These are phyloP conservation scores for Aspergillus terreus DNA, from an alignment of 2,329 filamentous ascomycete genomes.

Conservation along the genomic window DNA sequence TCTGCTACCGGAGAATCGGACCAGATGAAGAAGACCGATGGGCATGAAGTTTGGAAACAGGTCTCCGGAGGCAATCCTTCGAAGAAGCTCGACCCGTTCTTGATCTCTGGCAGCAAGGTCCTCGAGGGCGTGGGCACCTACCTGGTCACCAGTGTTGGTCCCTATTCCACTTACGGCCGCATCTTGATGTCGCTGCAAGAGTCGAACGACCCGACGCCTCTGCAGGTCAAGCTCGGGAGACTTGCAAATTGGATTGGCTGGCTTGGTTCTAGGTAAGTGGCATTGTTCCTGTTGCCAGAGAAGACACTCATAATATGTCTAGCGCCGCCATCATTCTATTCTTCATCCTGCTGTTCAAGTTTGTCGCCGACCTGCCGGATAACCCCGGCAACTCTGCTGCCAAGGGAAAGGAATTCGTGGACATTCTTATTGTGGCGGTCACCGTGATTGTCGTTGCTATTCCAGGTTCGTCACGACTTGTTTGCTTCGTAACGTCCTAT, in stretches of 20 bases:
- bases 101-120: conserved; percentile 78
- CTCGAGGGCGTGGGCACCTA: conserved; percentile 75
- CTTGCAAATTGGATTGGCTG: conserved; percentile 76
- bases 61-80: conserved; percentile 51
- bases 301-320: conserved; percentile 8
- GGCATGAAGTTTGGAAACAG: conserved; percentile 56
- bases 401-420: conserved; percentile 75
- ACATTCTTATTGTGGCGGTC: conserved; percentile 73
- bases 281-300: too few relatives aligned
- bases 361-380: conserved; percentile 63
- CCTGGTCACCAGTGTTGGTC: conserved; percentile 68
- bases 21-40: conserved; percentile 63
- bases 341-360: conserved; percentile 80
- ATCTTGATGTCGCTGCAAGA: conserved; percentile 72
- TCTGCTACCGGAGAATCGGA: conserved; percentile 73
- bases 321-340: conserved; percentile 72
- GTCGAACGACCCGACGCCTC: conserved; percentile 69
- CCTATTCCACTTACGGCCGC: conserved; percentile 71
- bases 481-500: background rate
- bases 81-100: conserved; percentile 62
- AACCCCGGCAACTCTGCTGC: conserved; percentile 56
- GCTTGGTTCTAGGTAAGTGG: conserved; percentile 60
- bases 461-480: conserved; percentile 41
- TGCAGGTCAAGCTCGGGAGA: conserved; percentile 71
- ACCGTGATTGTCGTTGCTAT: conserved; percentile 79